These are phyloP conservation scores for Claviceps humidiphila DNA, from an alignment of 2,329 filamentous ascomycete genomes.

Conservation along the genomic window DNA sequence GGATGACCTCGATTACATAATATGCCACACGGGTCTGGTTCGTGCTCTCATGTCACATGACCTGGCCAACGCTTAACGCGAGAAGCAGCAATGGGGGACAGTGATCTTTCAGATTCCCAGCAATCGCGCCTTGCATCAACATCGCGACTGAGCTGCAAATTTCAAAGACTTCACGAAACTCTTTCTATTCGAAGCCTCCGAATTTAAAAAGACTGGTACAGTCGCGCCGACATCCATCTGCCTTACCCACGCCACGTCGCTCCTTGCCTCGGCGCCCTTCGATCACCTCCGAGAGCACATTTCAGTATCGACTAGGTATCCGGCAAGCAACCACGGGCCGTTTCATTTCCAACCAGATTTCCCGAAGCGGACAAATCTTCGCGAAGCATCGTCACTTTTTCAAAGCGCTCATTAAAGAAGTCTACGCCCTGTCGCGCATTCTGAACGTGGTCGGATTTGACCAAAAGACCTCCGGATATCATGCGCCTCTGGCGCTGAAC, in stretches of 20 bases:
- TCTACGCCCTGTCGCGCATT: background rate
- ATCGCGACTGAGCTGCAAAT: conserved; percentile 1
- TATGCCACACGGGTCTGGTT: conserved; percentile 7
- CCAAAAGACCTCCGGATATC: background rate
- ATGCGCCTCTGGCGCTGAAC: conserved; percentile 5
- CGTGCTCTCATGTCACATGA: conserved; percentile 21
- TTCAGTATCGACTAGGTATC: background rate
- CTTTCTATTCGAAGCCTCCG: background rate
- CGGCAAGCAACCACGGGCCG: background rate
- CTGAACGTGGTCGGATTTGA: background rate
- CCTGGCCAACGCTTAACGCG: conserved; percentile 8
- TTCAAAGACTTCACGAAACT: background rate
- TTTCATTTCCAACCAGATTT: background rate
- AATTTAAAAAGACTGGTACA: background rate
- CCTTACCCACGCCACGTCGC: background rate
- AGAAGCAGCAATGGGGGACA: conserved; percentile 1
- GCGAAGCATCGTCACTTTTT: background rate
- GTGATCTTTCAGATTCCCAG: background rate
- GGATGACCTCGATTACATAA: conserved; percentile 3
- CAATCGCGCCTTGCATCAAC: conserved; percentile 4
- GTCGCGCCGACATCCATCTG: background rate
- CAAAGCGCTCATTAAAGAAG: background rate
- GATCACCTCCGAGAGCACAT: background rate
- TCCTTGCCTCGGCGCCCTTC: conserved; percentile 1
- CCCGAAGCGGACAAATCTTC: background rate